A percentile compares a stretch with the other conserved stretches of the same genome.
Evolutionary conservation across 2,329 filamentous ascomycete genomes (phyloP).

Genomic region (Aspergillus sp.): DNA sequence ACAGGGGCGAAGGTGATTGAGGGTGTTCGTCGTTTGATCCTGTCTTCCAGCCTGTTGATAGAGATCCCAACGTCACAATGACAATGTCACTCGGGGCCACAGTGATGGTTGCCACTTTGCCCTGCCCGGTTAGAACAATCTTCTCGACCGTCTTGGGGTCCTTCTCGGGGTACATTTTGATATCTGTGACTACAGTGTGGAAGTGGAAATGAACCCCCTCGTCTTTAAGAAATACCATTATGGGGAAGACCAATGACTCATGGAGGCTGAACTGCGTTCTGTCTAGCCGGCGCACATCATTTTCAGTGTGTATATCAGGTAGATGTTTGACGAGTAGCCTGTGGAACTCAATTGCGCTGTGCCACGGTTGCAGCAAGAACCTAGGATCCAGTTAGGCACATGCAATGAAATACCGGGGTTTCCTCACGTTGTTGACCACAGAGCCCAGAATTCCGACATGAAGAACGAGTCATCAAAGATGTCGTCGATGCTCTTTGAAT

Average conservation of each 20-base stretch:
- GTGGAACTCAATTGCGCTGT: constrained; percentile 21
- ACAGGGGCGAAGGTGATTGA: too few species aligned
- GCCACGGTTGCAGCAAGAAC: constrained; percentile 20
- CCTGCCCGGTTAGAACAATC: constrained; percentile 24
- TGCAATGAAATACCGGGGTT: too few species aligned
- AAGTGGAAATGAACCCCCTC: constrained; percentile 26
- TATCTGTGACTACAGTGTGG: constrained; percentile 18
- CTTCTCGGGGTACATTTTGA: constrained; percentile 17
- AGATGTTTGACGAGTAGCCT: constrained; percentile 18
- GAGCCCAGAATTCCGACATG: constrained; percentile 23
- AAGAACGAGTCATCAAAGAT: constrained; percentile 23
- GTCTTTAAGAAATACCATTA: constrained; percentile 20
- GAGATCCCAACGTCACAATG: constrained; percentile 34
- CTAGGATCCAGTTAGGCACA: background rate
- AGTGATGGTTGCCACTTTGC: constrained; percentile 19
- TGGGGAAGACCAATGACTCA: constrained; percentile 23
- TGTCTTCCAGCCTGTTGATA: background rate
- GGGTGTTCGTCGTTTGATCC: too few species aligned
- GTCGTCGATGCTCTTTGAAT: constrained; percentile 30
- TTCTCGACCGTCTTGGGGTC: constrained; percentile 27
- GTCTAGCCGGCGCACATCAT: constrained; percentile 5
- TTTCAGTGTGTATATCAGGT: constrained; percentile 17
- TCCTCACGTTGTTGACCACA: constrained; percentile 26
- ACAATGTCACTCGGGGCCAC: constrained; percentile 34
- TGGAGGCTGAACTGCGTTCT: constrained; percentile 20